Base-by-base conservation (phyloP, 768 basidiomycete genomes). In the Asterophora lycoperdoides region DNA sequence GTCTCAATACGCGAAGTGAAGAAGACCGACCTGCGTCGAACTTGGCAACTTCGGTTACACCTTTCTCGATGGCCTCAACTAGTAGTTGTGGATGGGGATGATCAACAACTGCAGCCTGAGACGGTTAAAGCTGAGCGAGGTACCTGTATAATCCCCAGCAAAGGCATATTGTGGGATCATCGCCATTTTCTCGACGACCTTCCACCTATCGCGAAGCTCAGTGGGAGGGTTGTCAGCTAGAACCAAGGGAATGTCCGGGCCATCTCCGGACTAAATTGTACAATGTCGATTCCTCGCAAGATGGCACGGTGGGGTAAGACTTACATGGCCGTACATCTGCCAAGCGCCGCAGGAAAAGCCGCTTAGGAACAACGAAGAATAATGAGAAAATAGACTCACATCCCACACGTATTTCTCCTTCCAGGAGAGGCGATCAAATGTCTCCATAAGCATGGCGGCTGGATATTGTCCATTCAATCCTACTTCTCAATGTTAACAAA, bases 371-470 rank as follows among this genome's bases (percentile, higher is more conserved):
- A 6, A 38, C 18, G 33, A 11, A 29, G 36, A 28, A 45, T n/a
- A 20, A 8, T 17, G 7, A 29, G 4, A 40, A n/a, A 1, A 5
- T 32, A 10, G 23, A 73, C 81, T 65, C 55, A 84, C 83, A 74
- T 86, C 84, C 84, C 84, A 86, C n/a, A 78, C 77, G 59, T 83
- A 86, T 62, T 86, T 86, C 52, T 84, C 81, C 61, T 83, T 83
- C 41, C 79, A 63, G 7, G 79, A 77, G 13, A 86, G 66, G 4
- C 76, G 74, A 39, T 79, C 75, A 56, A 86, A 84, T 2, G 80
- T 82, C 58, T 86, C 84, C 82, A 86, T 84, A 37, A 86, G 60
- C 84, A 84, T 86, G 8, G 79, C 80, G n/a, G 81, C 82, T 83
- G 52, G 8, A 23, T 18, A 26, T n/a, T 8, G 26, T 47, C 14